Percentiles rank a stretch among this genome's conserved stretches.
These are phyloP conservation scores for Royoungia palumana DNA, from an alignment of 768 basidiomycete species.

Conservation along the genomic window DNA sequence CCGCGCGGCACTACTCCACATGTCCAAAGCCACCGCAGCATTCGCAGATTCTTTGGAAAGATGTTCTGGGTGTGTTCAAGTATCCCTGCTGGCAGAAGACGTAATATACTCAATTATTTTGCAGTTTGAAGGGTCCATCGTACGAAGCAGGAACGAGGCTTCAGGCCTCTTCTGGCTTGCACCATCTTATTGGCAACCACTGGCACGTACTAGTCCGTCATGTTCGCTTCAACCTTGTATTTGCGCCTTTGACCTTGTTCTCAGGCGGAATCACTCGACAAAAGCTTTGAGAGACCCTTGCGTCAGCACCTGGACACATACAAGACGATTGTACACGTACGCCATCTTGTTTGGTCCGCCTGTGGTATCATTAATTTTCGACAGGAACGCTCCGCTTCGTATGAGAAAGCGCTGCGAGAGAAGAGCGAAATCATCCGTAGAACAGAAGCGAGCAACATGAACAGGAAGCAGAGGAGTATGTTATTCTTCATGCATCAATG, in stretches of 20 bases:
- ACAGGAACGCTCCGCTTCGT: conserved; percentile 80
- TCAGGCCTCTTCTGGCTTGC: conserved; percentile 83
- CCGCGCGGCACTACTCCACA: conserved; percentile 71
- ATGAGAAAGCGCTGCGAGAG: conserved; percentile 78
- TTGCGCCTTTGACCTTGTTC: conserved; percentile 4
- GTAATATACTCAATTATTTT: neutral
- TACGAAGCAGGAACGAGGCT: conserved; percentile 80
- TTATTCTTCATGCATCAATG: conserved; percentile 12
- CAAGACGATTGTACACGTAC: conserved; percentile 64
- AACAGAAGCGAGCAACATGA: conserved; percentile 83
- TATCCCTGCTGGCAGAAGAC: neutral
- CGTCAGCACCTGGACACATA: conserved; percentile 83
- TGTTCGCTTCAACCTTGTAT: conserved; percentile 5
- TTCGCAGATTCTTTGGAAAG: conserved; percentile 86
- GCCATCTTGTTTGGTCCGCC: conserved; percentile 16
- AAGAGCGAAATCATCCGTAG: conserved; percentile 82
- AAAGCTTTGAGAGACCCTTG: conserved; percentile 85
- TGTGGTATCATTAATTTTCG: conserved; percentile 5
- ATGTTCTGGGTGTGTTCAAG: conserved; percentile 68
- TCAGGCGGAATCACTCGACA: conserved; percentile 82
- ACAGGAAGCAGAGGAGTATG: conserved; percentile 81
- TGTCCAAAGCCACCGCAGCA: conserved; percentile 79
- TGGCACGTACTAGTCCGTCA: conserved; percentile 81
- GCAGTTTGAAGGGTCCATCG: conserved; percentile 71
- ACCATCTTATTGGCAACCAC: conserved; percentile 89